Evolutionary conservation across 441 rosid genomes (phyloP).

Genomic region (Croton laevigatus): DNA sequence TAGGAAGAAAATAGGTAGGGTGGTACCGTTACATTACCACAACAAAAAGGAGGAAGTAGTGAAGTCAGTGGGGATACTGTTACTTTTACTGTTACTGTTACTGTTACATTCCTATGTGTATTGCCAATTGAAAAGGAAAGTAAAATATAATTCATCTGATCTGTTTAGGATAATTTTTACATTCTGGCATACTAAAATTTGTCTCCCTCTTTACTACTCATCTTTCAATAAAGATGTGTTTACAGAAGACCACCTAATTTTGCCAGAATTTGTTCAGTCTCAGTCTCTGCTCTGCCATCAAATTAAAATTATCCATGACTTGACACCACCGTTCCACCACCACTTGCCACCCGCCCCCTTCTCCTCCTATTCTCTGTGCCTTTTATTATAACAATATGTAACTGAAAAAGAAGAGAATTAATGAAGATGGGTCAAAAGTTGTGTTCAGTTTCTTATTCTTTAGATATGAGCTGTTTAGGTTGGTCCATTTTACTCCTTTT

Average conservation of each 20-base stretch:
- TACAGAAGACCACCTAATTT: slow-evolving; percentile 25
- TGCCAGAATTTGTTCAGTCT: not conserved
- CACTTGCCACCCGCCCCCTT: not conserved
- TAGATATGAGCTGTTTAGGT: not conserved
- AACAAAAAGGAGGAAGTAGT: slow-evolving; percentile 2
- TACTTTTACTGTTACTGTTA: too few species aligned
- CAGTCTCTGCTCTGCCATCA: not conserved
- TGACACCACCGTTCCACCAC: slow-evolving; percentile 22
- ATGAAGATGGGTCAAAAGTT: slow-evolving; percentile 9
- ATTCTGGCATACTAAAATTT: slow-evolving; percentile 28
- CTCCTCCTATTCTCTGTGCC: not conserved
- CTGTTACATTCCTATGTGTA: too few species aligned
- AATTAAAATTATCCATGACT: slow-evolving; percentile 14
- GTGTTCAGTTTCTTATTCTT: not conserved
- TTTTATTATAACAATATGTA: not conserved
- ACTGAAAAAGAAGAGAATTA: slow-evolving; percentile 12
- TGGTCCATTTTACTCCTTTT: slow-evolving; percentile 34
- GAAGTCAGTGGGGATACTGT: not conserved
- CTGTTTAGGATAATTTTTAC: slow-evolving; percentile 24
- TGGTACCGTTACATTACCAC: not conserved
- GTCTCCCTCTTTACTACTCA: slow-evolving; percentile 32
- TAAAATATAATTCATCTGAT: not conserved
- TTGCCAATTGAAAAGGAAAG: too few species aligned
- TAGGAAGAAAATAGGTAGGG: not conserved
- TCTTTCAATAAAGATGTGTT: slow-evolving; percentile 44